These are phyloP conservation scores for Tolypocladium tundrense DNA, from an alignment of 2,329 filamentous ascomycete genomes.

Conservation along the genomic window DNA sequence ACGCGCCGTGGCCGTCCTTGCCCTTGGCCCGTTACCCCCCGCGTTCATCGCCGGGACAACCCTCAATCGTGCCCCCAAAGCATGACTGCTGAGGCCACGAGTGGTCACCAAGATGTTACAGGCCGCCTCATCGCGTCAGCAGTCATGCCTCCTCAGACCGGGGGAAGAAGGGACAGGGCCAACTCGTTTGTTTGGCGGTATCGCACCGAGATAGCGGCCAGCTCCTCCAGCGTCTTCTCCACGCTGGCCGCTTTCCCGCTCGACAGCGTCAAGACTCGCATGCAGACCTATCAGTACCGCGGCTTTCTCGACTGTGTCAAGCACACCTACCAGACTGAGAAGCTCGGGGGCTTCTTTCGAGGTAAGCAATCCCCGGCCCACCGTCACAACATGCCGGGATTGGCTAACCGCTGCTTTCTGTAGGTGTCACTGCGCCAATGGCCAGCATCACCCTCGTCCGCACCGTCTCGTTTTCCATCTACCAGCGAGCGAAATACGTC, in stretches of 20 bases:
- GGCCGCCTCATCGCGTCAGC: slow-evolving; percentile 16
- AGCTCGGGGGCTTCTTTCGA: slow-evolving; percentile 67
- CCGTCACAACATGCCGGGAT: not conserved
- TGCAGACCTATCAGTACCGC: slow-evolving; percentile 76
- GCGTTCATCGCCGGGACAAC: slow-evolving; percentile 2
- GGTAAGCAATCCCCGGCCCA: slow-evolving; percentile 36
- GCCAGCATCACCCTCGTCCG: slow-evolving; percentile 67
- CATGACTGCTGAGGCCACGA: slow-evolving; percentile 26
- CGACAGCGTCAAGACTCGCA: slow-evolving; percentile 81
- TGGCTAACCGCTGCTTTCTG: not conserved
- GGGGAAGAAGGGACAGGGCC: slow-evolving; percentile 20
- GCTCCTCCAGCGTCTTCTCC: slow-evolving; percentile 65
- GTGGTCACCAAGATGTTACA: slow-evolving; percentile 28
- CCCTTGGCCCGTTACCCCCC: not conserved
- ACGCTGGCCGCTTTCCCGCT: slow-evolving; percentile 76
- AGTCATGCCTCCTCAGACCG: slow-evolving; percentile 17
- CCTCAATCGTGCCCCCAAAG: slow-evolving; percentile 10
- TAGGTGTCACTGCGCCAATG: slow-evolving; percentile 71
- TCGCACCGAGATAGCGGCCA: slow-evolving; percentile 70
- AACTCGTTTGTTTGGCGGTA: slow-evolving; percentile 57
- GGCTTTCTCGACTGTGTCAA: slow-evolving; percentile 65
- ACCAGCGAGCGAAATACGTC: slow-evolving; percentile 64
- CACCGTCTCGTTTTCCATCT: slow-evolving; percentile 71
- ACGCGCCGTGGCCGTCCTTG: slow-evolving; percentile 12
- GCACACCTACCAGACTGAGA: slow-evolving; percentile 67